A percentile compares a stretch with the other conserved stretches of the same genome.
These are phyloP conservation scores for Phanerochaete carnosa DNA, from an alignment of 768 basidiomycete genomes.

Conservation along the genomic window DNA sequence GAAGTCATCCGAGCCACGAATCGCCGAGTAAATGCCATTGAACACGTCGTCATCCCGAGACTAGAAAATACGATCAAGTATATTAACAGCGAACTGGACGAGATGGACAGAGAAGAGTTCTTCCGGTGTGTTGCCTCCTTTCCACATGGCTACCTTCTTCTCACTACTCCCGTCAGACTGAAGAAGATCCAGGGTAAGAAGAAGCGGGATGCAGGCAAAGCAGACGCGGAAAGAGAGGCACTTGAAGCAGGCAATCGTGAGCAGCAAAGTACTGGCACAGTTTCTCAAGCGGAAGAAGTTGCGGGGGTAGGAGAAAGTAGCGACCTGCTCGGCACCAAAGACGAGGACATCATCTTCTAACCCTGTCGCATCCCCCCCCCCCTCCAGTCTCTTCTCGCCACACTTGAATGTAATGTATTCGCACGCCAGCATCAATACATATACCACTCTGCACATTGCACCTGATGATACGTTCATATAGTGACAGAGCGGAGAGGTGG, in stretches of 20 bases:
- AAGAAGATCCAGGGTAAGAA: conserved; percentile 99
- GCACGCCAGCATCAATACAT: neutral
- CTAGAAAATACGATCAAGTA: conserved; percentile 98
- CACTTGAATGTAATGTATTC: neutral
- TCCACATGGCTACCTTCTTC: neutral
- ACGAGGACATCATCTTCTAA: conserved; percentile 93
- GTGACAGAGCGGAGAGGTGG: neutral
- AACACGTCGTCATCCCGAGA: conserved; percentile 93
- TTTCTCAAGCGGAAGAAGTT: conserved; percentile 19
- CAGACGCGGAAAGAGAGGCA: conserved; percentile 20
- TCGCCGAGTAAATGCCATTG: conserved; percentile 97
- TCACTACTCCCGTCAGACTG: conserved; percentile 44
- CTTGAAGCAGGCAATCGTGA: neutral
- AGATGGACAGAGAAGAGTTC: conserved; percentile 97
- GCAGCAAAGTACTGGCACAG: conserved; percentile 7
- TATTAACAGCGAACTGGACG: conserved; percentile 95
- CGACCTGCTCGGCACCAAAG: conserved; percentile 82
- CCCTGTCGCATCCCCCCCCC: conserved; percentile 1
- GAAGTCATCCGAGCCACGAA: conserved; percentile 99
- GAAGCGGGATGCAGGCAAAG: conserved; percentile 64
- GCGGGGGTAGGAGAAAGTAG: conserved; percentile 32
- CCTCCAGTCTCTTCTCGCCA: neutral
- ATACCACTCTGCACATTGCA: conserved; percentile 12
- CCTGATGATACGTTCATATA: conserved; percentile 7
- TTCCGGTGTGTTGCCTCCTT: conserved; percentile 53